Conservation (phyloP, 345 rosid genomes). For the Acer yangbiense region DNA sequence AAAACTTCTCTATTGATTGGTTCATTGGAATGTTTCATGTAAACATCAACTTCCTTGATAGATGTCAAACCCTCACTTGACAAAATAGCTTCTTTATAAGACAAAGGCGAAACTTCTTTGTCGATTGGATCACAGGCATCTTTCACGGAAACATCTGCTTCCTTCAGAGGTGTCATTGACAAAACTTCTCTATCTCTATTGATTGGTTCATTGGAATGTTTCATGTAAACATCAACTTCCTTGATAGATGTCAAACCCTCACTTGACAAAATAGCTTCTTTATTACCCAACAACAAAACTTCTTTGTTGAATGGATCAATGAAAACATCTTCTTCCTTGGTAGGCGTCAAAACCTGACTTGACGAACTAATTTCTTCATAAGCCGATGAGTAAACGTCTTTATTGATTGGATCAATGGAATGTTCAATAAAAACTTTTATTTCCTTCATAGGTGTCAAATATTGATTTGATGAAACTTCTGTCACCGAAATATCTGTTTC, state of each 20-base stretch:
- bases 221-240: neutral
- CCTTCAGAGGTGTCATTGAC: too few species aligned
- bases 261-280: neutral
- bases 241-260: neutral
- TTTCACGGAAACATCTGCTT: too few species aligned
- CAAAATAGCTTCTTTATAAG: too few species aligned
- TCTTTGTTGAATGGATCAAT: constrained; percentile 18
- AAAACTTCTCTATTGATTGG: neutral
- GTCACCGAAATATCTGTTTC: too few species aligned
- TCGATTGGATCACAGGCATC: too few species aligned
- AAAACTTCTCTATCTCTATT: too few species aligned
- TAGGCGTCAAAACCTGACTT: too few species aligned
- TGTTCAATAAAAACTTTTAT: neutral
- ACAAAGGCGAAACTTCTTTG: too few species aligned
- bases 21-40: neutral
- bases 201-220: neutral
- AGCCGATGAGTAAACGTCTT: constrained; percentile 8
- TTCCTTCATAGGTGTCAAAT: neutral
- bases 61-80: neutral
- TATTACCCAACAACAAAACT: neutral
- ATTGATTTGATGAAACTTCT: constrained; percentile 7
- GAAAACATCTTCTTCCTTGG: neutral
- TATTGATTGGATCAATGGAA: neutral
- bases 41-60: neutral
- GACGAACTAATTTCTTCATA: constrained; percentile 20